Evolutionary conservation across 2,329 filamentous ascomycete species (phyloP), one percentile per base, ranked within the genome.

Genomic region (Monascus ruber): DNA sequence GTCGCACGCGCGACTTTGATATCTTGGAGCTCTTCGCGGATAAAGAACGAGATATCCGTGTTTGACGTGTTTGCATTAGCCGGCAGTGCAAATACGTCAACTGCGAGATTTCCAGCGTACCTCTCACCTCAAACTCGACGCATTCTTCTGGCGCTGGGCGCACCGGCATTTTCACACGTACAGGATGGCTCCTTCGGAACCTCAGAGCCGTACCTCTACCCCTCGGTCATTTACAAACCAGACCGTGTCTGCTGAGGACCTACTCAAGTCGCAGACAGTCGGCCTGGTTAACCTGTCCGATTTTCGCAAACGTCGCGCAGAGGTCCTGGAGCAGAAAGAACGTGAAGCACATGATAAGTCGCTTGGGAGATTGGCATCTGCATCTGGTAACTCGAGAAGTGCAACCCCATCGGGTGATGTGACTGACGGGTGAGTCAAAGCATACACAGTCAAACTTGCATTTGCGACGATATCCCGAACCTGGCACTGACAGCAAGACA

Each of bases 221-320:
- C 68, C 58, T 32, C 63, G 67, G 40, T 64, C 68, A 9, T 94
- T 94, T 63, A 81, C 80, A 1, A 72, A 81, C 33, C 83, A 88
- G 55, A 81, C 79, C 46, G 73, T 81, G 49, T 83, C 83, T 1
- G 83, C 85, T 1, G 78, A 89, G 60, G 81, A 94, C 55, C 72
- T 86, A 9, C 73, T 94, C 35, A 89, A 89, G 43, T 85, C 79
- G 39, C 80, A 86, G 55, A 94, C 86, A 0, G 87, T 95, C 48
- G 91, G 91, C 32, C 79, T 98, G 2, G 89, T 96, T 38, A 78
- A 85, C 42, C 79, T 95, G 33, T 86, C 85, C 48, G 91, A 96
- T 59, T 96, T 94, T 62, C 86, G 89, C 63, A 96, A 98, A 68
- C 81, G 91, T 43, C 85, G 89, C 62, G 88, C 87, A 51, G 86